Base-by-base conservation (phyloP, 164 flowering plant species). In the Vitis riparia region DNA sequence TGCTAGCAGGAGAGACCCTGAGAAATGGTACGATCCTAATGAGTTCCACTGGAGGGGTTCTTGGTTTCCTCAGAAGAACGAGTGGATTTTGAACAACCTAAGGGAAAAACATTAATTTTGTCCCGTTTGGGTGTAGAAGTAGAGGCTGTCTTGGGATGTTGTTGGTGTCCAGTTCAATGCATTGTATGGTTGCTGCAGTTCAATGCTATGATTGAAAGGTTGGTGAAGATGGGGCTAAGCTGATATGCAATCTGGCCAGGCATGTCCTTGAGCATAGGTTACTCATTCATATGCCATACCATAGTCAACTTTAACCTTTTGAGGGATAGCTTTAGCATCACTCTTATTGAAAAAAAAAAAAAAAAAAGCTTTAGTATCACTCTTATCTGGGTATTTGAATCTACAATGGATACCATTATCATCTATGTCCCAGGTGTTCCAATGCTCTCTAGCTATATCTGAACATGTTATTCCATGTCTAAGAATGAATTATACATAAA, bases 141-240 rank as follows among this genome's bases (percentile, higher is more conserved):
- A 71, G 73, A 23, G 50, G 58, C 12, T 71, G 67, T 16, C 73
- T 67, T 1, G 73, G 73, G 1, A 16, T 59, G 11, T 32, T 4
- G 5, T 32, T 32, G 66, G 62, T 67, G 13, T 52, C 9, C 19
- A 52, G 75, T 32, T 32, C 7, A 2, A 32, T 32, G 44, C 44
- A 32, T 4, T 4, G 6, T 4, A 32, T 32, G 44, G 44, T 32
- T 32, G 44, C 7, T 32, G 44, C 44, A 4, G 44, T 72, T 66
- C 75, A 72, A 16, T 72, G 75, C 48, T 72, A 66, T 60, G 70
- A 66, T 59, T 60, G 70, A 70, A 60, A 72, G 17, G 60, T 60
- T 52, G 48, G 7, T 12, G 8, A 13, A 32, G 47, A 27, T 27
- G 64, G 63, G 27, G 27, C 27, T 23, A 1, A 23, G 27, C 27